phyloP scores from a whole-genome alignment of 2,329 filamentous ascomycete genomes.

The Fusarium sp. region DNA sequence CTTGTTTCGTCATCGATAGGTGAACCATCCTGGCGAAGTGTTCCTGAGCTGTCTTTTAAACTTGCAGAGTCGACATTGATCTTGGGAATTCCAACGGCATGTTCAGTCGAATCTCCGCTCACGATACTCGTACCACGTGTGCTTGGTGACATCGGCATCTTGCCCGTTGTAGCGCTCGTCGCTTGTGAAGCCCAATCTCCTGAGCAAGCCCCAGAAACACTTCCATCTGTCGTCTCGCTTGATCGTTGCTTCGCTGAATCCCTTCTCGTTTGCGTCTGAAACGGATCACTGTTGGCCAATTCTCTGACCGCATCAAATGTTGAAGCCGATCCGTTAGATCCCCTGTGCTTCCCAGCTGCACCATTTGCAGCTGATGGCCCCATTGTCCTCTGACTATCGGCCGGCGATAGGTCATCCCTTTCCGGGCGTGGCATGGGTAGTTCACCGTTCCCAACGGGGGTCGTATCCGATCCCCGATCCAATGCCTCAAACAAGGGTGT shows the following conservation, averaged over 20 bases:
- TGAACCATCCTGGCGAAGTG: conserved; percentile 41
- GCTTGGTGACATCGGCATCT: conserved; percentile 73
- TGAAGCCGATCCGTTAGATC: conserved; percentile 58
- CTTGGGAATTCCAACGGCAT: conserved; percentile 57
- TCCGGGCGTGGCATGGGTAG: conserved; percentile 42
- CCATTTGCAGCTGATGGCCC: conserved; percentile 43
- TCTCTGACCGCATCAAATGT: conserved; percentile 61
- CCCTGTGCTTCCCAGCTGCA: conserved; percentile 51
- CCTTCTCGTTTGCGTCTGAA: conserved; percentile 51
- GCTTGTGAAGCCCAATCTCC: conserved; percentile 73
- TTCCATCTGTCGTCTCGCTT: conserved; percentile 72
- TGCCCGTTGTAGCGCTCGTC: conserved; percentile 72
- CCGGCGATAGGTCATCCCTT: conserved; percentile 44
- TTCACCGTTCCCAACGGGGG: conserved; percentile 35
- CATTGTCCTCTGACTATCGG: conserved; percentile 45
- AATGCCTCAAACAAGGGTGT: conserved; percentile 27
- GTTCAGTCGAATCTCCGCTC: conserved; percentile 68
- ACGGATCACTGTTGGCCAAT: conserved; percentile 63
- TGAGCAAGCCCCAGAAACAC: conserved; percentile 63
- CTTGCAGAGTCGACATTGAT: conserved; percentile 55
- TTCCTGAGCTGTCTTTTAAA: conserved; percentile 47
- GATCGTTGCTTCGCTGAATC: conserved; percentile 64
- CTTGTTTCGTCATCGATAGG: conserved; percentile 49
- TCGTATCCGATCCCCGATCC: conserved; percentile 37
- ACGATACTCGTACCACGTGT: conserved; percentile 74